Evolutionary conservation across 2,329 filamentous ascomycete genomes (phyloP).

Genomic region (Hymenoscyphus occultus): DNA sequence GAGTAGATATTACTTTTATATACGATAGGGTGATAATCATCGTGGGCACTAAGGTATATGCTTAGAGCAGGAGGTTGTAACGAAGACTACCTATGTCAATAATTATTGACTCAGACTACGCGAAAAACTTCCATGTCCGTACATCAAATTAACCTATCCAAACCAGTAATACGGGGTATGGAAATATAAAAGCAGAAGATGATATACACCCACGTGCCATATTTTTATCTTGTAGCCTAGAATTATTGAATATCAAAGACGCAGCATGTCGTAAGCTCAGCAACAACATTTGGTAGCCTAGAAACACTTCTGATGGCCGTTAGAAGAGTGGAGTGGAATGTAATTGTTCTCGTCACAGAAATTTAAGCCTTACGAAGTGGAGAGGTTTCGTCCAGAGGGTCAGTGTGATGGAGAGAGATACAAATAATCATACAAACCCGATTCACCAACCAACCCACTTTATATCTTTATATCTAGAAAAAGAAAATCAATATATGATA

Average conservation of each 20-base stretch:
- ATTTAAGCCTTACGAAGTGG: not conserved
- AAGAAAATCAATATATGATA: too few species aligned
- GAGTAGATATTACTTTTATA: too few species aligned
- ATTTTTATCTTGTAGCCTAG: constrained; percentile 6
- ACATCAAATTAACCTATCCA: too few species aligned
- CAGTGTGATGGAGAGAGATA: not conserved
- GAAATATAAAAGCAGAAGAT: not conserved
- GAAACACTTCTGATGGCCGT: not conserved
- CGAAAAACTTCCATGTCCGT: too few species aligned
- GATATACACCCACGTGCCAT: not conserved
- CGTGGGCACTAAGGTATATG: too few species aligned
- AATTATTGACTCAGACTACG: too few species aligned
- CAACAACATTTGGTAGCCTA: not conserved
- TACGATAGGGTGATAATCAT: too few species aligned
- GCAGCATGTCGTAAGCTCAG: not conserved
- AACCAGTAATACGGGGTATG: not conserved
- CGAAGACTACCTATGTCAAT: too few species aligned
- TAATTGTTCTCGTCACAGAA: not conserved
- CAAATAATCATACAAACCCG: not conserved
- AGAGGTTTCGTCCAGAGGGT: not conserved
- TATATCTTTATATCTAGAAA: not conserved
- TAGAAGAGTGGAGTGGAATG: not conserved
- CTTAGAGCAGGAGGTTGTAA: too few species aligned
- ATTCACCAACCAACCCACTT: not conserved
- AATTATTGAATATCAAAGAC: not conserved